These are phyloP conservation scores for Epichloe glyceriae DNA, from an alignment of 2,329 filamentous ascomycete species.

Conservation along the genomic window DNA sequence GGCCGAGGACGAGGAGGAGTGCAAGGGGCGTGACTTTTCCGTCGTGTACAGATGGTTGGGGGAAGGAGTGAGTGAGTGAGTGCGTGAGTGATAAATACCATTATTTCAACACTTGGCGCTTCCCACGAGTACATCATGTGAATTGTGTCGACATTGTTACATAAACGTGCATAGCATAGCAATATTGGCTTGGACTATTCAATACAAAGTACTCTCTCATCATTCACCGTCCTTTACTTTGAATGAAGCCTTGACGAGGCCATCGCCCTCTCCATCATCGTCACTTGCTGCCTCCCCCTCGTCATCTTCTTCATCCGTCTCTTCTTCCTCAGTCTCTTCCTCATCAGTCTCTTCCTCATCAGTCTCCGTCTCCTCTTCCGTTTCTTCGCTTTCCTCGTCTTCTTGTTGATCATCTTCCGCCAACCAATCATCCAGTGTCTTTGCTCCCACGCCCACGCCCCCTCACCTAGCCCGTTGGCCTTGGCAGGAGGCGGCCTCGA, in stretches of 20 bases:
- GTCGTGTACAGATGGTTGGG: conserved; percentile 65
- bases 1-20: conserved; percentile 47
- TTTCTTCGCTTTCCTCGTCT: conserved; percentile 38
- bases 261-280: conserved; percentile 31
- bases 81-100: no score
- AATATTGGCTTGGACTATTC: no score
- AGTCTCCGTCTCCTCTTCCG: conserved; percentile 35
- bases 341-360: conserved; percentile 39
- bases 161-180: no score
- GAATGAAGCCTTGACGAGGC: conserved; percentile 24
- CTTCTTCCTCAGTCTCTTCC: conserved; percentile 37
- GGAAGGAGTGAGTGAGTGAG: conserved; percentile 25
- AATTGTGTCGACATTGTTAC: no score
- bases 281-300: conserved; percentile 22
- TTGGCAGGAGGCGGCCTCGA: conserved; percentile 25
- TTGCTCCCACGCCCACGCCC: conserved; percentile 47
- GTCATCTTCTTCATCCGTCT: conserved; percentile 40
- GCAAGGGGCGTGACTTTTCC: conserved; percentile 64
- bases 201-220: neutral
- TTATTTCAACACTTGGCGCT: no score
- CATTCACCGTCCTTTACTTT: neutral
- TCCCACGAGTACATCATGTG: no score
- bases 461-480: conserved; percentile 39
- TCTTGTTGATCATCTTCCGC: conserved; percentile 54
- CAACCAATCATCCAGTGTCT: conserved; percentile 88